Conservation (phyloP, 805 yeast species). For the Kuraishia borneana region DNA sequence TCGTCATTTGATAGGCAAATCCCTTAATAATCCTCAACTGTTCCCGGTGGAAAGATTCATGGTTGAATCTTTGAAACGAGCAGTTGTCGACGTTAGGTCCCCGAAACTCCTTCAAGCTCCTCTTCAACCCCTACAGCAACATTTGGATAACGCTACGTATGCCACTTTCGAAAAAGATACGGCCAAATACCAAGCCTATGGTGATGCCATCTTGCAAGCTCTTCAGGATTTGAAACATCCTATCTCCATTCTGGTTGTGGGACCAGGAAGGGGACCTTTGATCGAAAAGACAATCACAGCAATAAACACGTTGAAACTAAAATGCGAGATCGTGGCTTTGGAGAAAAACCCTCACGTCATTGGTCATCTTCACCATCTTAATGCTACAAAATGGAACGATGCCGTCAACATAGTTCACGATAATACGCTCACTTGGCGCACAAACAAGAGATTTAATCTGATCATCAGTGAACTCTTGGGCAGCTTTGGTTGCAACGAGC, state of each 20-base stretch:
- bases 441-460: constrained; percentile 32
- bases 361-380: constrained; percentile 34
- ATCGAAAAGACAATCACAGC: constrained; percentile 42
- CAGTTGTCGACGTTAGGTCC: constrained; percentile 6
- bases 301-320: constrained; percentile 18
- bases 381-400: constrained; percentile 39
- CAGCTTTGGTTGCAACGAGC: constrained; percentile 87
- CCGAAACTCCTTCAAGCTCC: constrained; percentile 31
- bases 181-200: constrained; percentile 60
- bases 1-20: constrained; percentile 9
- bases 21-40: constrained; percentile 13
- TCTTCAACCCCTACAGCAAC: constrained; percentile 55
- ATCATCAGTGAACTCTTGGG: constrained; percentile 79
- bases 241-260: constrained; percentile 62
- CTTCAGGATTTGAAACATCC: constrained; percentile 26
- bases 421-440: constrained; percentile 41
- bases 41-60: constrained; percentile 16
- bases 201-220: constrained; percentile 49
- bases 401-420: constrained; percentile 37
- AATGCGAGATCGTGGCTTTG: constrained; percentile 38
- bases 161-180: constrained; percentile 60
- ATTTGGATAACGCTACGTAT: constrained; percentile 51
- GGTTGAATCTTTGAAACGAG: constrained; percentile 9
- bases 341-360: constrained; percentile 65
- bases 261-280: constrained; percentile 85